Percentiles rank a stretch among this genome's conserved stretches.
These are phyloP conservation scores for Lumnitzera littorea DNA, from an alignment of 345 rosid species.

Conservation along the genomic window DNA sequence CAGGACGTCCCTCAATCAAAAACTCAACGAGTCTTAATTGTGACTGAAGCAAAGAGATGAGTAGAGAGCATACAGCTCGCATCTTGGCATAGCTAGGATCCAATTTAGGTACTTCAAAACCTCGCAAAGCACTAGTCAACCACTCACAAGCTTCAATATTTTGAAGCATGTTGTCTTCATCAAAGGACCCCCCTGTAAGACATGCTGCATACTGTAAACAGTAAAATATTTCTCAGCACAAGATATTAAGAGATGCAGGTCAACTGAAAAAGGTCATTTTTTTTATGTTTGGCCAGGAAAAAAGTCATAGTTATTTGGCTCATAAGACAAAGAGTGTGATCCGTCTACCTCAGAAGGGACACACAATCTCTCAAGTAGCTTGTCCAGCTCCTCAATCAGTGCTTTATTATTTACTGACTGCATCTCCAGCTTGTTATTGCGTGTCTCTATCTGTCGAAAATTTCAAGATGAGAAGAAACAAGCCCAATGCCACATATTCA, in stretches of 20 bases:
- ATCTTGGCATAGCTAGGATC: conserved; percentile 74
- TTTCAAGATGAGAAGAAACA: no score
- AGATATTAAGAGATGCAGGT: not conserved
- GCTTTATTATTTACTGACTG: conserved; percentile 89
- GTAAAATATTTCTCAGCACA: conserved; percentile 17
- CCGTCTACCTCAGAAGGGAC: conserved; percentile 80
- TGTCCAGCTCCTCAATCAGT: conserved; percentile 90
- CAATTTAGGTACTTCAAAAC: conserved; percentile 76
- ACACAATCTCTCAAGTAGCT: conserved; percentile 68
- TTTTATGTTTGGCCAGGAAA: not conserved
- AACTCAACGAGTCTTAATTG: conserved; percentile 2
- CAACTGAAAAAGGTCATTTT: not conserved
- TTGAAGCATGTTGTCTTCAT: conserved; percentile 83
- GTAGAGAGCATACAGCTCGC: conserved; percentile 64
- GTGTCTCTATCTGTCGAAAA: conserved; percentile 71
- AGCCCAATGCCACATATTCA: no score
- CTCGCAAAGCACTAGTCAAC: conserved; percentile 75
- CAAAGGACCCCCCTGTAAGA: conserved; percentile 85
- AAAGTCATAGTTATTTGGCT: not conserved
- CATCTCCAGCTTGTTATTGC: conserved; percentile 97
- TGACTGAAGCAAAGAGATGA: conserved; percentile 7
- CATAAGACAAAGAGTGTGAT: not conserved
- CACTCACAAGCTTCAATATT: conserved; percentile 98
- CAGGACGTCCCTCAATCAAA: not conserved
- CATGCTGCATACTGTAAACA: conserved; percentile 75